Percentiles rank a stretch among this genome's conserved stretches.
Evolutionary conservation across 345 rosid species (phyloP).

Genomic region (Murraya koenigii): DNA sequence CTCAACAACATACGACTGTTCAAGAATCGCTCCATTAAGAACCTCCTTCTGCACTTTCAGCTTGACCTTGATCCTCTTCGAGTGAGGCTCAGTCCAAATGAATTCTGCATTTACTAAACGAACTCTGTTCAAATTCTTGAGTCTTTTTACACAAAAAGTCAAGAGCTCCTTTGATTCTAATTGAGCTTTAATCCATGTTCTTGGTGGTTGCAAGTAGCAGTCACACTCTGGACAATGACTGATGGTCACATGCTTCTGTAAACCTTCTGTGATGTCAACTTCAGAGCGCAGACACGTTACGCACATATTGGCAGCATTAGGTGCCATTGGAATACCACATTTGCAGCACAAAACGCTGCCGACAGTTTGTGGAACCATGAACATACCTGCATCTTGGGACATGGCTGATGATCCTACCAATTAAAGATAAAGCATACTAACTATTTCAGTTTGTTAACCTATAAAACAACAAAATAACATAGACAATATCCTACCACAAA

Average conservation of each 20-base stretch:
- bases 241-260: conserved; percentile 12
- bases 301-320: conserved; percentile 20
- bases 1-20: conserved; percentile 29
- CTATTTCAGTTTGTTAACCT: background rate
- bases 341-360: conserved; percentile 21
- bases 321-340: conserved; percentile 19
- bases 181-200: conserved; percentile 19
- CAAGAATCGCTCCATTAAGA: conserved; percentile 31
- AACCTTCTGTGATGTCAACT: conserved; percentile 20
- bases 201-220: conserved; percentile 12
- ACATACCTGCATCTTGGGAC: conserved; percentile 14
- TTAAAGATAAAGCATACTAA: background rate
- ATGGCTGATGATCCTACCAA: background rate
- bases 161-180: conserved; percentile 17
- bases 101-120: conserved; percentile 11
- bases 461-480: background rate
- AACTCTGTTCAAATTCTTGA: conserved; percentile 14
- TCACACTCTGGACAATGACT: conserved; percentile 20
- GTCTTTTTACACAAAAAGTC: conserved; percentile 16
- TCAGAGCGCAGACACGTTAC: conserved; percentile 17
- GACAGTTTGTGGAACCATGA: conserved; percentile 14
- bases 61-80: conserved; percentile 26
- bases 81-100: conserved; percentile 19
- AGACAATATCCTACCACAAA: background rate
- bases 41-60: conserved; percentile 32